Conservation (phyloP, 106 monocot genomes). For the Dioscorea alata region DNA sequence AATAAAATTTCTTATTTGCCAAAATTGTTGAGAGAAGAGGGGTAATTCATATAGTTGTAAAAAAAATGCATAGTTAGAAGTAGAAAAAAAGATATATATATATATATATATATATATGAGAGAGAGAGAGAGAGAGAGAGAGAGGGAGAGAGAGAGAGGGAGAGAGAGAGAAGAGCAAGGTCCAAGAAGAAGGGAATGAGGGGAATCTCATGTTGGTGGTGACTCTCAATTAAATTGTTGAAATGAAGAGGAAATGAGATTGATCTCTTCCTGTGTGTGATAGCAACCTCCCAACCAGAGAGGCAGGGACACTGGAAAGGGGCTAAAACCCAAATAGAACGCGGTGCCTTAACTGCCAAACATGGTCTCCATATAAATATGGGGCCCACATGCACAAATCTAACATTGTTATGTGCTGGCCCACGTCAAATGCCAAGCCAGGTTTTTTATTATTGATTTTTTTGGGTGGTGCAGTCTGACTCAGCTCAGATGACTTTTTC, state of each 20-base stretch:
- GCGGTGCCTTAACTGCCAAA: neutral
- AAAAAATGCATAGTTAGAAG: neutral
- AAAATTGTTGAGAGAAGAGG: neutral
- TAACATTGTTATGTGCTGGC: neutral
- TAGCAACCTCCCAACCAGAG: neutral
- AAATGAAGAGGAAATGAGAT: neutral
- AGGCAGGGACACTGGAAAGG: neutral
- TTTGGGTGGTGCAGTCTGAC: neutral
- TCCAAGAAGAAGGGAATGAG: neutral
- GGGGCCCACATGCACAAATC: neutral
- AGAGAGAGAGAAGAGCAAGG: neutral
- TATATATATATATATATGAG: neutral
- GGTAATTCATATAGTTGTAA: neutral
- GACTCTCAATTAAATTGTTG: neutral
- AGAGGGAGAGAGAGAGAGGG: too few species aligned
- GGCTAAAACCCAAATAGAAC: neutral
- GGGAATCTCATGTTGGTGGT: neutral
- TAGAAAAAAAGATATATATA: neutral
- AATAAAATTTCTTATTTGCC: neutral
- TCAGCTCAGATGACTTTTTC: neutral
- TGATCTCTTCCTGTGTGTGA: neutral
- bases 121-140: too few species aligned
- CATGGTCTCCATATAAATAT: neutral
- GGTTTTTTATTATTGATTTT: neutral
- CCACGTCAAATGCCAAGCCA: neutral